Conservation (phyloP, 805 yeast genomes). For the Saccharomycopsis malanga region DNA sequence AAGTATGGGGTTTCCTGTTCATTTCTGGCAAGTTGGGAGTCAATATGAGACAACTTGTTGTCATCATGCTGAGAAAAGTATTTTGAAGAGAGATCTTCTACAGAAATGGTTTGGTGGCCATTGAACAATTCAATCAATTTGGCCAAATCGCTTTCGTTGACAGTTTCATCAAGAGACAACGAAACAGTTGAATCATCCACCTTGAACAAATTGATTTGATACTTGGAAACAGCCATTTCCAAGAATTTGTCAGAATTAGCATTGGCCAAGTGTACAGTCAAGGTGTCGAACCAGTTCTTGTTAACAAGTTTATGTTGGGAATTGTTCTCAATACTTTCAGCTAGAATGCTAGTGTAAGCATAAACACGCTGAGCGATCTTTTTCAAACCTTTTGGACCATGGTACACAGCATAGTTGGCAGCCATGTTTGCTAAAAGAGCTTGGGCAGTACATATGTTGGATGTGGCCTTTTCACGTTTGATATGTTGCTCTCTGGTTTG, state of each 20-base stretch:
- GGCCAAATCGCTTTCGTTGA: slow-evolving; percentile 52
- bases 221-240: slow-evolving; percentile 46
- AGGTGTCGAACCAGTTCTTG: slow-evolving; percentile 76
- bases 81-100: background rate
- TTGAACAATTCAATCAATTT: slow-evolving; percentile 58
- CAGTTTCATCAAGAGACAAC: slow-evolving; percentile 88
- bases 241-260: slow-evolving; percentile 48
- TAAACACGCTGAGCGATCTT: slow-evolving; percentile 72
- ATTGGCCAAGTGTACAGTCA: slow-evolving; percentile 49
- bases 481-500: slow-evolving; percentile 99
- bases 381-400: slow-evolving; percentile 82
- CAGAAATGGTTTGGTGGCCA: slow-evolving; percentile 23
- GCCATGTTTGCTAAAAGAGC: slow-evolving; percentile 93
- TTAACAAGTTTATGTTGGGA: slow-evolving; percentile 47
- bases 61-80: background rate
- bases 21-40: slow-evolving; percentile 26
- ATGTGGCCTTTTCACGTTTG: slow-evolving; percentile 94
- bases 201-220: slow-evolving; percentile 71
- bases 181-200: slow-evolving; percentile 57
- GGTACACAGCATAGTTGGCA: slow-evolving; percentile 93
- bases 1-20: slow-evolving; percentile 30
- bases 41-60: slow-evolving; percentile 11
- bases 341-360: slow-evolving; percentile 67
- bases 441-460: slow-evolving; percentile 97
- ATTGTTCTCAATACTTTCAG: slow-evolving; percentile 41